Evolutionary conservation across 179 eudicot species (phyloP).

Genomic region (Camellia oleifera): DNA sequence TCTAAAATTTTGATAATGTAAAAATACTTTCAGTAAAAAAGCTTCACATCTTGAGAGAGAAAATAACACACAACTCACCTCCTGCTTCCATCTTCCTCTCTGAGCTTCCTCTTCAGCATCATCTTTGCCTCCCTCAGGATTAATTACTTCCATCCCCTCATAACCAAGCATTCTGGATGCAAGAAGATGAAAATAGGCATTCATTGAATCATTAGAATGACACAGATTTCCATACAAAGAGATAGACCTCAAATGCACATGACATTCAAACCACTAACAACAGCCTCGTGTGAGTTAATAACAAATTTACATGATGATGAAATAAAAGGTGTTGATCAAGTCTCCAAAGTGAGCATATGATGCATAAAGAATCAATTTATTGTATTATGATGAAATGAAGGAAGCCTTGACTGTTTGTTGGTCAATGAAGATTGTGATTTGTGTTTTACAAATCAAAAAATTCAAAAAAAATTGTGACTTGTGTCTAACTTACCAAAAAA

Average conservation of each 20-base stretch:
- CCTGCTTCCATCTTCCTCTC: constrained; percentile 47
- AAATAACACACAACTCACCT: constrained; percentile 24
- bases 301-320: background rate
- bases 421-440: too few relatives aligned
- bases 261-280: background rate
- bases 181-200: constrained; percentile 5
- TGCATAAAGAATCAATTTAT: too few relatives aligned
- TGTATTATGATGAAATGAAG: too few relatives aligned
- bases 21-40: background rate
- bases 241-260: background rate
- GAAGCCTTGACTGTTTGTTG: too few relatives aligned
- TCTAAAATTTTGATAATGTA: background rate
- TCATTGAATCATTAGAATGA: background rate
- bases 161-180: constrained; percentile 33
- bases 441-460: too few relatives aligned
- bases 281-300: constrained; percentile 6
- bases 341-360: too few relatives aligned
- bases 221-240: background rate
- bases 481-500: too few relatives aligned
- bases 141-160: constrained; percentile 52
- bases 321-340: too few relatives aligned
- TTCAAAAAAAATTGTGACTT: too few relatives aligned
- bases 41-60: background rate
- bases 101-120: constrained; percentile 55
- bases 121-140: constrained; percentile 55